phyloP scores from a whole-genome alignment of 768 basidiomycete genomes.

The Multifurca ochricompacta region DNA sequence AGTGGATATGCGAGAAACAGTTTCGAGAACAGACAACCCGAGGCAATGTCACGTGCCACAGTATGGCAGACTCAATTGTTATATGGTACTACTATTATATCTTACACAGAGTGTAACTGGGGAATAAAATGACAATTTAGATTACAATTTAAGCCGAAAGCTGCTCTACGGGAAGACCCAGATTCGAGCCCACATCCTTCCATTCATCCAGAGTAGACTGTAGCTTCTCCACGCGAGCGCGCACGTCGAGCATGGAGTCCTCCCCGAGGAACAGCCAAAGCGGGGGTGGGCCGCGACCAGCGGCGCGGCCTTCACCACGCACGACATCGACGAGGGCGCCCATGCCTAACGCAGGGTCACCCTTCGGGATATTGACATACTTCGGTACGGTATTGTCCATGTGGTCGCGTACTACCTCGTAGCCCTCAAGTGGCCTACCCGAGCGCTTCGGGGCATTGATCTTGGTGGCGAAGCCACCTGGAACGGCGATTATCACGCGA shows the following conservation, averaged over 20 bases:
- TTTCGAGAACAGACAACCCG: no score
- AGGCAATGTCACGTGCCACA: no score
- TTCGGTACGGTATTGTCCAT: not conserved
- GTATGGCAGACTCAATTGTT: no score
- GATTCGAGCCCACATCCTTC: not conserved
- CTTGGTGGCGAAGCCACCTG: constrained; percentile 25
- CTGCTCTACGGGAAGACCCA: not conserved
- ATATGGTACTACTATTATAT: no score
- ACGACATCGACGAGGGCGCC: constrained; percentile 25
- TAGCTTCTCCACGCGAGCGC: not conserved
- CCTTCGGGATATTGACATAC: not conserved
- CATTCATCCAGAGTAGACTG: not conserved
- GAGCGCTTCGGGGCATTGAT: not conserved
- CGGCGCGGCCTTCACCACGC: constrained; percentile 24
- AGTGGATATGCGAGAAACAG: no score
- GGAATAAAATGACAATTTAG: no score
- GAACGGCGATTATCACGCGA: constrained; percentile 24
- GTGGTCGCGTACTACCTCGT: constrained; percentile 17
- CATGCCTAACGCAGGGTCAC: constrained; percentile 26
- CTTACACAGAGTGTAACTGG: no score
- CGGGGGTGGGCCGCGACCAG: constrained; percentile 18
- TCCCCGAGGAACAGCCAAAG: constrained; percentile 24
- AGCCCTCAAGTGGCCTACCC: constrained; percentile 15
- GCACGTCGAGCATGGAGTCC: constrained; percentile 23
- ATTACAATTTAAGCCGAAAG: not conserved